Evolutionary conservation across 495 filamentous ascomycete genomes (phyloP).

Genomic region (Peziza echinospora): DNA sequence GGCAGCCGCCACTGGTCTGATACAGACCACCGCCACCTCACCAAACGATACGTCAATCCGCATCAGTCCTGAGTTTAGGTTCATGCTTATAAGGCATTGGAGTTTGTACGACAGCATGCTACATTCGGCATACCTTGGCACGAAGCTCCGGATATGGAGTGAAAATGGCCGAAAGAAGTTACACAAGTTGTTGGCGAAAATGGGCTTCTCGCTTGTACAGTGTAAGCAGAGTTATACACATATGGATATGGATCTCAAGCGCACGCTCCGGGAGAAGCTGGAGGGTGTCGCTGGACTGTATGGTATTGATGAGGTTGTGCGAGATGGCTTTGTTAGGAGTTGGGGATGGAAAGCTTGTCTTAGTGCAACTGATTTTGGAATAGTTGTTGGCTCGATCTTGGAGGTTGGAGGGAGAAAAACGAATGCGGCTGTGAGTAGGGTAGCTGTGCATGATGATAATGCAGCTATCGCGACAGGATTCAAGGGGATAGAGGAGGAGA

Average conservation of each 20-base stretch:
- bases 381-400: constrained; percentile 71
- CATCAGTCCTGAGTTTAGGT: constrained; percentile 80
- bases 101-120: constrained; percentile 96
- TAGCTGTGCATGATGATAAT: neutral
- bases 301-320: constrained; percentile 79
- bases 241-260: constrained; percentile 95
- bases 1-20: constrained; percentile 47
- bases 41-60: constrained; percentile 85
- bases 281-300: constrained; percentile 79
- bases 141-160: constrained; percentile 81
- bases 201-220: constrained; percentile 85
- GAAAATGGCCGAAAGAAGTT: constrained; percentile 70
- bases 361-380: constrained; percentile 74
- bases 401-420: constrained; percentile 45
- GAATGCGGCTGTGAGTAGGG: neutral
- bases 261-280: constrained; percentile 61
- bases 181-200: constrained; percentile 92
- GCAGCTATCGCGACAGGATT: neutral
- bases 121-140: constrained; percentile 87
- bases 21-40: constrained; percentile 68
- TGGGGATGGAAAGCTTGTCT: constrained; percentile 97
- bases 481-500: constrained; percentile 13
- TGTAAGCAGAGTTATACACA: constrained; percentile 91
- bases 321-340: constrained; percentile 90
- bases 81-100: constrained; percentile 88